Conservation (phyloP, 306 rosid species). For the Cyclanthera cordifolia region DNA sequence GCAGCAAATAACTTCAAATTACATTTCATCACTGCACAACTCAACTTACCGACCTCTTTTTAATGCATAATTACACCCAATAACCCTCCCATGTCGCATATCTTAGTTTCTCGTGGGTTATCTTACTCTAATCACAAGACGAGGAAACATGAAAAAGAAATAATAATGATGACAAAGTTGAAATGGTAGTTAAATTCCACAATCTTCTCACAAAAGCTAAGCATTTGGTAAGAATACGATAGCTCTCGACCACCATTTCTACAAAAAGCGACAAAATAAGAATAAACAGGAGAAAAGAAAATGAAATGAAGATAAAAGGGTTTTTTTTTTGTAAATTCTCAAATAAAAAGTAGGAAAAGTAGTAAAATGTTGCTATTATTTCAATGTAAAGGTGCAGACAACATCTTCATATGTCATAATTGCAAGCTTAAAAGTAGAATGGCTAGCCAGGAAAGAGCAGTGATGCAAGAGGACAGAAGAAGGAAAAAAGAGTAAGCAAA, state of each 20-base stretch:
- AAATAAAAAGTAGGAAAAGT: not conserved
- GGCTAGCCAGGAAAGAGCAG: not conserved
- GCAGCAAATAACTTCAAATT: not conserved
- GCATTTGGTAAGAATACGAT: not conserved
- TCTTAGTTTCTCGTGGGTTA: not conserved
- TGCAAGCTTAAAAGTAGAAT: not conserved
- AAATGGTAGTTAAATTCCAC: not conserved
- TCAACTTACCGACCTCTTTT: no score
- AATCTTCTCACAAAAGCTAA: not conserved
- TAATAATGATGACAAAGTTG: not conserved
- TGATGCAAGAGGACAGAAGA: not conserved
- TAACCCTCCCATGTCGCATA: not conserved
- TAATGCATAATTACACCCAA: not conserved
- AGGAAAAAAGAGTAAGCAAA: not conserved
- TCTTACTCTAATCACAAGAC: not conserved
- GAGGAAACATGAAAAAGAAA: not conserved
- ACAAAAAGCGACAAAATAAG: slow-evolving; percentile 1
- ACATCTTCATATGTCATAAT: slow-evolving; percentile 1
- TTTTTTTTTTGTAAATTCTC: not conserved
- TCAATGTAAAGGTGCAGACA: not conserved
- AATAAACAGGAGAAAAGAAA: not conserved
- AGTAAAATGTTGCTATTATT: not conserved
- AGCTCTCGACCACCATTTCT: slow-evolving; percentile 4
- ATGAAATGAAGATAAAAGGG: not conserved
- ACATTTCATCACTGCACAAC: no score